Evolutionary conservation across 371 early-diverging fungal genomes (phyloP).

Genomic region (Fennellomyces sp.): DNA sequence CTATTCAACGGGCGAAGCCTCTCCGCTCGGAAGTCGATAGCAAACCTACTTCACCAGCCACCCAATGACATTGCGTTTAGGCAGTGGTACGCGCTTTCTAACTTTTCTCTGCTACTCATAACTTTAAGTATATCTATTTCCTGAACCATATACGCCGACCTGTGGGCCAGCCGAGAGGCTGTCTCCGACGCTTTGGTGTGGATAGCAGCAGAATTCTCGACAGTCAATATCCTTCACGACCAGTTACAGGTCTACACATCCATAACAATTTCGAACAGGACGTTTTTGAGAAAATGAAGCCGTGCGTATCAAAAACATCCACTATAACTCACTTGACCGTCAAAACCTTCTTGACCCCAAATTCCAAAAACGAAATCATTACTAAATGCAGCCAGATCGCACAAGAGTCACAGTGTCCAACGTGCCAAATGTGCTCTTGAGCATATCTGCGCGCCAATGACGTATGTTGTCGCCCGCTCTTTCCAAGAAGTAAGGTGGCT

Average conservation of each 20-base stretch:
- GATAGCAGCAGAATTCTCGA: constrained; percentile 1
- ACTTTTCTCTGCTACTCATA: neutral
- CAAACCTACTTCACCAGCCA: no score
- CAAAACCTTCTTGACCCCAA: constrained; percentile 8
- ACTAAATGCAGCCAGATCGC: neutral
- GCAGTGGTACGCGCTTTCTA: neutral
- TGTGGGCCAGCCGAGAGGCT: neutral
- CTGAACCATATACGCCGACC: neutral
- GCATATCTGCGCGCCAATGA: no score
- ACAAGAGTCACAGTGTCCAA: neutral
- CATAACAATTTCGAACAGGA: constrained; percentile 6
- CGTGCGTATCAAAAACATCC: neutral
- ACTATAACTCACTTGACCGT: constrained; percentile 13
- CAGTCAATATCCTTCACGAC: constrained; percentile 5
- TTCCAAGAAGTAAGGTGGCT: no score
- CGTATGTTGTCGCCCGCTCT: no score
- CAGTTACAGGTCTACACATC: constrained; percentile 1
- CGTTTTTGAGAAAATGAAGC: neutral
- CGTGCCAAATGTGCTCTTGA: no score
- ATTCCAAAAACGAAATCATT: neutral
- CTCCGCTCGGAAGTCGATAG: no score
- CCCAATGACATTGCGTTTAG: neutral
- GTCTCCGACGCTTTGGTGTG: neutral
- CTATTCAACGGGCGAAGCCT: no score
- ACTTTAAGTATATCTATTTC: neutral